Conservation (phyloP, 495 filamentous ascomycete species). For the Glonium stellatum region DNA sequence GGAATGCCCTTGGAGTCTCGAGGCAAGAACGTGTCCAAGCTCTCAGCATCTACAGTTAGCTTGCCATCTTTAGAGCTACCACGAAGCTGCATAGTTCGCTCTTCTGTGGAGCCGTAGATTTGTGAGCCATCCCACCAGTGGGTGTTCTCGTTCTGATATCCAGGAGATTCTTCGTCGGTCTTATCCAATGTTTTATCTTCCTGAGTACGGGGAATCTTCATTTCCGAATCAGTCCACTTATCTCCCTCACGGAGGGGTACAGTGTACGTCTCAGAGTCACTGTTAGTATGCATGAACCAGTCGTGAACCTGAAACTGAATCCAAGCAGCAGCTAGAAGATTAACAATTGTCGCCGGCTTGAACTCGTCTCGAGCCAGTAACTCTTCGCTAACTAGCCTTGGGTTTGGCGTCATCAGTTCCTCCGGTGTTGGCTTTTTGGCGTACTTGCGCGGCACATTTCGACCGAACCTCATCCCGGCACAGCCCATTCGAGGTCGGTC, state of each 20-base stretch:
- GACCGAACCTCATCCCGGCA: slow-evolving; percentile 39
- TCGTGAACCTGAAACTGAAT: slow-evolving; percentile 45
- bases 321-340: slow-evolving; percentile 43
- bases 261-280: slow-evolving; percentile 24
- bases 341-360: slow-evolving; percentile 40
- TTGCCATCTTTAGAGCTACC: slow-evolving; percentile 32
- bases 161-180: slow-evolving; percentile 35
- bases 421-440: slow-evolving; percentile 34
- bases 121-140: slow-evolving; percentile 44
- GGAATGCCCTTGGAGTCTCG: slow-evolving; percentile 33
- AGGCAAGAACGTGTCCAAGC: slow-evolving; percentile 34
- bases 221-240: slow-evolving; percentile 29
- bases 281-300: slow-evolving; percentile 36
- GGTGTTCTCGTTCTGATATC: slow-evolving; percentile 39
- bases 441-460: slow-evolving; percentile 36
- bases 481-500: slow-evolving; percentile 41
- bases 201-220: slow-evolving; percentile 32
- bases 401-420: slow-evolving; percentile 40
- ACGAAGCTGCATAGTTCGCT: slow-evolving; percentile 33
- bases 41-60: slow-evolving; percentile 28
- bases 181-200: slow-evolving; percentile 30
- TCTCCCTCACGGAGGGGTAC: slow-evolving; percentile 33
- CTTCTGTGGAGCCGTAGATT: slow-evolving; percentile 41
- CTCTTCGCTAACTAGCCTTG: slow-evolving; percentile 35
- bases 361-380: slow-evolving; percentile 37